Percentiles rank a stretch among this genome's conserved stretches.
Conservation (phyloP, 257 asterid genomes). For the Solanum bukasovii region DNA sequence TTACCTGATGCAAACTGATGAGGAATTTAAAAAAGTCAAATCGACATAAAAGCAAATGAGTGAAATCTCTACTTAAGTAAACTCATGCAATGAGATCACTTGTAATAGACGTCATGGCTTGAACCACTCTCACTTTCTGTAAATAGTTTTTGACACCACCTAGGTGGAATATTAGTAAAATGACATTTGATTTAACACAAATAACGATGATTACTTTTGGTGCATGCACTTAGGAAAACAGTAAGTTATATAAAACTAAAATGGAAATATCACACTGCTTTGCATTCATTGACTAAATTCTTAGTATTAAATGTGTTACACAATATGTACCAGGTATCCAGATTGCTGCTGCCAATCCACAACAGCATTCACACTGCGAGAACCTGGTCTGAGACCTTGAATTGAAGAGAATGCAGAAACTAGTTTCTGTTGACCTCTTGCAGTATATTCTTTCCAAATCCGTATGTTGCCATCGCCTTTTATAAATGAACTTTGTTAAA, state of each 20-base stretch:
- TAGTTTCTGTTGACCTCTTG: constrained; percentile 63
- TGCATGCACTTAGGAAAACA: neutral
- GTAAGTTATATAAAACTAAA: neutral
- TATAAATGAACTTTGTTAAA: constrained; percentile 8
- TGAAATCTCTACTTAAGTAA: neutral
- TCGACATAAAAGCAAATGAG: neutral
- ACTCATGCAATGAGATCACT: neutral
- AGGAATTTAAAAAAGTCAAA: constrained; percentile 1
- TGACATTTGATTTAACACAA: neutral
- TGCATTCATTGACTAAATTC: neutral
- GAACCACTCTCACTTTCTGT: neutral
- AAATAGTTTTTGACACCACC: neutral
- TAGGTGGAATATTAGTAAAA: neutral
- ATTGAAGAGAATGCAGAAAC: constrained; percentile 87
- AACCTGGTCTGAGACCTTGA: constrained; percentile 80
- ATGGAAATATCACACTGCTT: neutral
- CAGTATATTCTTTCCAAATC: constrained; percentile 61
- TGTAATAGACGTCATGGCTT: neutral
- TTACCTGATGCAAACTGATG: constrained; percentile 80
- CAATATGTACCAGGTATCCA: constrained; percentile 54
- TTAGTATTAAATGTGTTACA: constrained; percentile 5
- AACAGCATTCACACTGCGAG: constrained; percentile 74
- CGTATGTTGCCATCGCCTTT: constrained; percentile 60
- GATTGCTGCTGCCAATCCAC: constrained; percentile 99
- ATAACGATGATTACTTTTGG: neutral